These are phyloP conservation scores for Botryosphaeria dothidea DNA, from an alignment of 2,329 filamentous ascomycete genomes.

Conservation along the genomic window DNA sequence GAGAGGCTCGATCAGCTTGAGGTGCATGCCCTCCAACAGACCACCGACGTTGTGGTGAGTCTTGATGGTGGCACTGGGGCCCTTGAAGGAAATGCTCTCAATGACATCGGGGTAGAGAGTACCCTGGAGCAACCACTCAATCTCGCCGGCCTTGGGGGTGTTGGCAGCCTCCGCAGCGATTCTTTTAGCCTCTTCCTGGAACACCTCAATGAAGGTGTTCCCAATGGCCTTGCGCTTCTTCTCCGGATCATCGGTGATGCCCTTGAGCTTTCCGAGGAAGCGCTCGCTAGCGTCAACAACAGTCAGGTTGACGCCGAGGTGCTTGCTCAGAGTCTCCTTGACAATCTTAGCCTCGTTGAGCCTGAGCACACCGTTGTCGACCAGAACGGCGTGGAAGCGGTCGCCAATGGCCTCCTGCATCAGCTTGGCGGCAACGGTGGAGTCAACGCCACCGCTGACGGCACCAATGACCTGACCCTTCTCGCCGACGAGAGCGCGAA, in stretches of 20 bases:
- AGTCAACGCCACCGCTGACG: conserved; percentile 83
- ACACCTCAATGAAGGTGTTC: conserved; percentile 76
- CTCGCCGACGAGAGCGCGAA: conserved; percentile 77
- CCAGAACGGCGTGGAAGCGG: conserved; percentile 79
- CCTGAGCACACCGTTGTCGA: conserved; percentile 85
- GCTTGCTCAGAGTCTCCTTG: conserved; percentile 72
- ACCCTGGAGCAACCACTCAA: conserved; percentile 86
- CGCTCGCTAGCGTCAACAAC: conserved; percentile 76
- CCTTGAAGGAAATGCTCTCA: conserved; percentile 72
- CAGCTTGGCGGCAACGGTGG: conserved; percentile 81
- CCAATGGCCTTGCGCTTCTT: conserved; percentile 91
- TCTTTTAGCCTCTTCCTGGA: conserved; percentile 74
- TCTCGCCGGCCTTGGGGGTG: conserved; percentile 68
- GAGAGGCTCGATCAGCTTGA: conserved; percentile 77
- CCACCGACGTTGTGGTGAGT: conserved; percentile 75
- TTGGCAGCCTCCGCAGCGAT: conserved; percentile 72
- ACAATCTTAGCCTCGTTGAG: conserved; percentile 82
- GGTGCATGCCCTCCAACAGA: conserved; percentile 61
- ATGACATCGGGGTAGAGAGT: conserved; percentile 78
- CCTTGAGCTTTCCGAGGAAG: conserved; percentile 76
- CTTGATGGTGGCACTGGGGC: conserved; percentile 71
- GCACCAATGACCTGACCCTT: conserved; percentile 80
- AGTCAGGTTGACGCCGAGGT: conserved; percentile 87
- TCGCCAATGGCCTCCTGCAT: conserved; percentile 86
- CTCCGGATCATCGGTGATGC: conserved; percentile 74